Evolutionary conservation across 768 basidiomycete genomes (phyloP).

Genomic region (Gautieria morchelliformis): DNA sequence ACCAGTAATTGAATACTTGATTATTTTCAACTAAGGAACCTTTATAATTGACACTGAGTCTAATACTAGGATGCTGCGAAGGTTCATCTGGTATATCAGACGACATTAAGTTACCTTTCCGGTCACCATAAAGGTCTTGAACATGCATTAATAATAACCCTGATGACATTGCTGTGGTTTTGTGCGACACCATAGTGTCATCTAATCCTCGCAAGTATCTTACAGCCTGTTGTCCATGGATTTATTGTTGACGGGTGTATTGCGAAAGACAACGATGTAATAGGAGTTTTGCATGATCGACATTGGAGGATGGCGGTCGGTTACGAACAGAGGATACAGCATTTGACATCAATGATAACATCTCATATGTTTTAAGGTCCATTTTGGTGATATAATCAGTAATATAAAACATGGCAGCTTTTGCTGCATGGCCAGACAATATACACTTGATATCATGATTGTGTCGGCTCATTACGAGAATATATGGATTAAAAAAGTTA

Average conservation of each 20-base stretch:
- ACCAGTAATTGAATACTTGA: constrained; percentile 1
- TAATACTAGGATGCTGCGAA: no score
- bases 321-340: not conserved
- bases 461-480: constrained; percentile 25
- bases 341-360: constrained; percentile 1
- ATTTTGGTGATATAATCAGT: constrained; percentile 31
- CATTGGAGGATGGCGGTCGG: not conserved
- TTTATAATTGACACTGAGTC: no score
- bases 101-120: no score
- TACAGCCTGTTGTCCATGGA: constrained; percentile 10
- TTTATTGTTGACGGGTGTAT: constrained; percentile 4
- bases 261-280: constrained; percentile 10
- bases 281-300: not conserved
- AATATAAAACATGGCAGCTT: constrained; percentile 25
- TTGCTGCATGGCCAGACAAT: constrained; percentile 24
- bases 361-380: constrained; percentile 14
- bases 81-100: no score
- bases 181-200: not conserved
- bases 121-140: not conserved
- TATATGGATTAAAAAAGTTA: constrained; percentile 24
- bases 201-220: constrained; percentile 1
- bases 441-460: constrained; percentile 28
- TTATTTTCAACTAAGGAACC: not conserved
- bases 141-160: not conserved
- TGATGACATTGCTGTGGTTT: not conserved